Base-by-base conservation (phyloP, 108 stramenopile genomes). In the Mayamaea pseudoterrestris region DNA sequence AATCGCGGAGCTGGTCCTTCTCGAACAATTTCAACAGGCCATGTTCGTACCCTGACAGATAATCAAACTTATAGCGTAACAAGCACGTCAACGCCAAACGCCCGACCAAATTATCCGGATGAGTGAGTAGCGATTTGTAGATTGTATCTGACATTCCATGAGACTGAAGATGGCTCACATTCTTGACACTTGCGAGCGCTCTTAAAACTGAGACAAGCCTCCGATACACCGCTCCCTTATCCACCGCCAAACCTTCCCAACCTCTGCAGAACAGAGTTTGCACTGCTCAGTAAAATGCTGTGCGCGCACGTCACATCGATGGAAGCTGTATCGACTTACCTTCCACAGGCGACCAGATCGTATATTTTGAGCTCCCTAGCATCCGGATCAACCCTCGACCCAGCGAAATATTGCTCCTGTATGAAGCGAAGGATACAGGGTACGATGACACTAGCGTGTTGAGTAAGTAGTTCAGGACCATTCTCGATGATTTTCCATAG, bases 391-490 rank as follows among this genome's bases (percentile, higher is more conserved):
- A 77, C 65, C 14, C 52, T 27, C 44, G 83, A 76, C 32, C 71
- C 76, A 11, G 58, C 35, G 50, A 71, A 92, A 54, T 76, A 87
- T 53, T 85, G 79, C 31, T 61, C n/a, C 18, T 64, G 41, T 35
- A 92, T 64, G 53, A 87, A 92, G 14, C 69, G 59, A 14, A 92
- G 66, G 45, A 87, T 82, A 11, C 75, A 52, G 7, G 84, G 84
- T n/a, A 92, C 83, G 27, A 84, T 68, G 21, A 57, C 48, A 35
- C 78, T 69, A 1, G 82, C 82, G 34, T 92, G 74, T 12, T 74
- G 69, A 17, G 71, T 60, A 2, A 81, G 65, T 17, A 80, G 37
- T 21, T 69, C 45, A 6, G 78, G 83, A 16, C 41, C 59, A 31
- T 50, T 56, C 44, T 77, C 73, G 29, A 86, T 54, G 44, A 84